A percentile compares a stretch with the other conserved stretches of the same genome.
Evolutionary conservation across 2,329 filamentous ascomycete species (phyloP).

Genomic region (Aureobasidium sp.): DNA sequence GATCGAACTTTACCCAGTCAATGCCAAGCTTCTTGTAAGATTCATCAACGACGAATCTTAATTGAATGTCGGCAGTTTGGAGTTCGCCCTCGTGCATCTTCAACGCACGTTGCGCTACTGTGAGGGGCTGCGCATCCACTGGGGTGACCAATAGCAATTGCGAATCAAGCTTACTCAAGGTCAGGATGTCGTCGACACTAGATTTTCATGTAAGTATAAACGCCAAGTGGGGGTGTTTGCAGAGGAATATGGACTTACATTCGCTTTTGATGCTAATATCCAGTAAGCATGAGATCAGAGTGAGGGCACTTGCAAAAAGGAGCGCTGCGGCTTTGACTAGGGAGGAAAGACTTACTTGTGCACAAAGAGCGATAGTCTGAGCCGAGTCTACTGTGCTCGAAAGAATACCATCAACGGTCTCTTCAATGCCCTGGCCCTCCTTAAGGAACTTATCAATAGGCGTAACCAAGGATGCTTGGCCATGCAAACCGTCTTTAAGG

Average conservation of each 20-base stretch:
- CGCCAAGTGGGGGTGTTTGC: neutral
- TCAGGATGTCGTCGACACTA: slow-evolving; percentile 68
- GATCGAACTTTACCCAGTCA: slow-evolving; percentile 64
- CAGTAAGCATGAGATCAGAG: neutral
- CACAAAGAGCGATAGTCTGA: slow-evolving; percentile 68
- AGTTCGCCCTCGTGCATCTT: slow-evolving; percentile 75
- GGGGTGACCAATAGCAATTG: slow-evolving; percentile 65
- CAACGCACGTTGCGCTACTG: slow-evolving; percentile 56
- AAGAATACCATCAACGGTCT: slow-evolving; percentile 36
- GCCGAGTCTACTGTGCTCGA: slow-evolving; percentile 60
- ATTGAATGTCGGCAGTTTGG: slow-evolving; percentile 57
- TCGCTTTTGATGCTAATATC: slow-evolving; percentile 57
- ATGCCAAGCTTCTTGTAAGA: slow-evolving; percentile 51
- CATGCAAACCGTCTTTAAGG: slow-evolving; percentile 36
- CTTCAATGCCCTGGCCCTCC: slow-evolving; percentile 25
- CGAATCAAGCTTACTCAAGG: slow-evolving; percentile 67
- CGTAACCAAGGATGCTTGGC: slow-evolving; percentile 17
- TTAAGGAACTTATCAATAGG: neutral
- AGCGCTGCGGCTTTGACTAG: too few species aligned
- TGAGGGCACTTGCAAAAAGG: neutral
- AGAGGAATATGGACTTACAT: slow-evolving; percentile 32
- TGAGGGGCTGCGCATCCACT: slow-evolving; percentile 57
- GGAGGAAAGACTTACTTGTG: slow-evolving; percentile 35
- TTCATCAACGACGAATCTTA: slow-evolving; percentile 54
- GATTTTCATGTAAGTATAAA: slow-evolving; percentile 44